Conservation (phyloP, 2,329 filamentous ascomycete species). For the Chaetoscypha palmicola region DNA sequence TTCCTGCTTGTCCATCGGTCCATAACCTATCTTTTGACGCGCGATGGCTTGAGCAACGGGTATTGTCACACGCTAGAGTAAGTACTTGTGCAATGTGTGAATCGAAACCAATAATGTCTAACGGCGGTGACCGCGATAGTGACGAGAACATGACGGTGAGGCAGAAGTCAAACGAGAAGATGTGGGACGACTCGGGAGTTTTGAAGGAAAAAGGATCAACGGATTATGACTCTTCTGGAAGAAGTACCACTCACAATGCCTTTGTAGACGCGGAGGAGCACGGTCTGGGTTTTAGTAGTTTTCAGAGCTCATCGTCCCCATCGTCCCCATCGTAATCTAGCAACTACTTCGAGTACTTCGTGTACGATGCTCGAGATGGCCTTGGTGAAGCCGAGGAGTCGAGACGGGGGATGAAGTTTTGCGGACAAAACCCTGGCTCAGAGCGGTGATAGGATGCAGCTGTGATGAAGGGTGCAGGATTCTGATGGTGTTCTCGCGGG, state of each 20-base stretch:
- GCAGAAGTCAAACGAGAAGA: neutral
- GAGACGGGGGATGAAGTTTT: no score
- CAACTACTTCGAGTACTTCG: neutral
- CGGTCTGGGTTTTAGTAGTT: neutral
- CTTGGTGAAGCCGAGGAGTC: conserved; percentile 4
- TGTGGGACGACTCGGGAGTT: conserved; percentile 12
- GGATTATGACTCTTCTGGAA: conserved; percentile 2
- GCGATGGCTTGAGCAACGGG: conserved; percentile 7
- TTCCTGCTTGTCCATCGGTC: conserved; percentile 7
- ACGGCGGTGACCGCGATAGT: conserved; percentile 6
- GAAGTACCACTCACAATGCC: conserved; percentile 21
- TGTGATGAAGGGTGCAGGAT: conserved; percentile 21
- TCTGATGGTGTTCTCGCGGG: conserved; percentile 7
- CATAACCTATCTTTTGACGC: conserved; percentile 4
- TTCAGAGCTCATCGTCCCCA: neutral
- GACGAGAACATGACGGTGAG: conserved; percentile 2
- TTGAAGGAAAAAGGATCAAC: conserved; percentile 4
- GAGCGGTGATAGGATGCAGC: conserved; percentile 15
- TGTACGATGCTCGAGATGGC: neutral
- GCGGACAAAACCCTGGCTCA: conserved; percentile 1
- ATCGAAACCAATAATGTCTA: neutral
- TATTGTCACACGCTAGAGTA: conserved; percentile 6
- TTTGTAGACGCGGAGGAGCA: conserved; percentile 23
- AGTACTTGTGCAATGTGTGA: neutral
- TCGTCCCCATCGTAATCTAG: neutral